Conservation (phyloP, 768 basidiomycete species). For the Termitomyces sp. region DNA sequence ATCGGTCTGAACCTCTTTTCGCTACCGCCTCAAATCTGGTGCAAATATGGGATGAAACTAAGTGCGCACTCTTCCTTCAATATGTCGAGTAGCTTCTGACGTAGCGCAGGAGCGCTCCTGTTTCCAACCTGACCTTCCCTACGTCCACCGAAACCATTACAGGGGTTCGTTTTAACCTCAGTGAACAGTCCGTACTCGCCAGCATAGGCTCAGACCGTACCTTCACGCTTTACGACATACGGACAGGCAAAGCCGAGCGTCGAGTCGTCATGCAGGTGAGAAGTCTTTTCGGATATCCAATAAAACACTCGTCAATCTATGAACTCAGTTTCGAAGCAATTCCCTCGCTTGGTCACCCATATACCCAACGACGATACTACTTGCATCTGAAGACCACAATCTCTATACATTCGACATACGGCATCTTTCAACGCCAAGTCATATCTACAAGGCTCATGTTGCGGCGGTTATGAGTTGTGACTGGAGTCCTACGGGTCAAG, state of each 20-base stretch:
- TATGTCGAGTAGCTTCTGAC: slow-evolving; percentile 2
- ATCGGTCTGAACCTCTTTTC: slow-evolving; percentile 82
- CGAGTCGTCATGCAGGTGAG: slow-evolving; percentile 83
- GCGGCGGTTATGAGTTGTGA: slow-evolving; percentile 96
- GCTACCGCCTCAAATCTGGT: slow-evolving; percentile 92
- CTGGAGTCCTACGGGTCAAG: slow-evolving; percentile 94
- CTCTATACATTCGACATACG: slow-evolving; percentile 97
- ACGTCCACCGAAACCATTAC: slow-evolving; percentile 86
- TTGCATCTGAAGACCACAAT: slow-evolving; percentile 99
- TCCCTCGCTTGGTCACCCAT: slow-evolving; percentile 94
- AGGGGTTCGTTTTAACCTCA: slow-evolving; percentile 86
- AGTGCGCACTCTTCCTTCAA: slow-evolving; percentile 39
- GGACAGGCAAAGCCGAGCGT: slow-evolving; percentile 94
- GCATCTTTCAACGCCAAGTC: slow-evolving; percentile 71
- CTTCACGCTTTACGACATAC: slow-evolving; percentile 93
- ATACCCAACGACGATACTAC: slow-evolving; percentile 82
- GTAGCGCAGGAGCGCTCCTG: slow-evolving; percentile 61
- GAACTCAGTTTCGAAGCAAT: slow-evolving; percentile 74
- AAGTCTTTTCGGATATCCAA: neutral
- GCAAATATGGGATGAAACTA: slow-evolving; percentile 97
- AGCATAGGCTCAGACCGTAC: slow-evolving; percentile 93
- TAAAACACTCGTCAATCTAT: neutral
- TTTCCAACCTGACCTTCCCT: slow-evolving; percentile 85
- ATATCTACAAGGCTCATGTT: slow-evolving; percentile 97
- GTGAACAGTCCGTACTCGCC: slow-evolving; percentile 92